A percentile compares a stretch with the other conserved stretches of the same genome.
phyloP scores from a whole-genome alignment of 495 filamentous ascomycete species.

The Cetradonia linearis region DNA sequence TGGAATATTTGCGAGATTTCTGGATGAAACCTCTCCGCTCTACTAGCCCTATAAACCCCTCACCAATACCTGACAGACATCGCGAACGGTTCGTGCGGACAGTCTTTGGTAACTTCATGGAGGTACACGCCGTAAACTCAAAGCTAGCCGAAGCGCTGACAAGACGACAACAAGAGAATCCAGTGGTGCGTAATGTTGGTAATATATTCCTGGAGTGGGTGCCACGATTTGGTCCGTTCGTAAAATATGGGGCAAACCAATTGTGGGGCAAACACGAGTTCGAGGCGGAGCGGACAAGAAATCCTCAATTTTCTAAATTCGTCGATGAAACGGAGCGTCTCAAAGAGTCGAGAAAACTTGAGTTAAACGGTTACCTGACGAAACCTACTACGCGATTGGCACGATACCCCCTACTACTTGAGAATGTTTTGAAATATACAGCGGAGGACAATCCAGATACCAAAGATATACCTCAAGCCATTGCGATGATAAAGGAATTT shows the following conservation, averaged over 20 bases:
- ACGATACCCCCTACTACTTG: constrained; percentile 88
- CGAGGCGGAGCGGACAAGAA: constrained; percentile 85
- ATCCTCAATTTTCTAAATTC: constrained; percentile 77
- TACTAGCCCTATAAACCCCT: constrained; percentile 51
- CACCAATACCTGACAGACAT: constrained; percentile 79
- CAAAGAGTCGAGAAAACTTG: constrained; percentile 92
- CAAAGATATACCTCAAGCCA: constrained; percentile 80
- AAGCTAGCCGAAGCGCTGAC: constrained; percentile 79
- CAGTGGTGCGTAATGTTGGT: constrained; percentile 79
- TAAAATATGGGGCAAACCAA: constrained; percentile 92
- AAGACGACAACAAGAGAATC: constrained; percentile 76
- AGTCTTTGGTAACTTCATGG: constrained; percentile 92
- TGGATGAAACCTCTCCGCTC: constrained; percentile 90
- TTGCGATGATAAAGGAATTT: constrained; percentile 75
- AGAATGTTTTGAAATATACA: constrained; percentile 81
- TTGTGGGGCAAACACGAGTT: constrained; percentile 96
- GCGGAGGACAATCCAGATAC: constrained; percentile 79
- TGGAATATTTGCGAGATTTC: constrained; percentile 96
- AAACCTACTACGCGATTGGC: constrained; percentile 96
- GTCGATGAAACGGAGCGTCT: constrained; percentile 95
- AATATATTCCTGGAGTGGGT: constrained; percentile 93
- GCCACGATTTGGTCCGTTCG: constrained; percentile 88
- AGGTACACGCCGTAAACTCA: constrained; percentile 85
- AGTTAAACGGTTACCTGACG: constrained; percentile 95
- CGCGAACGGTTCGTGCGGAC: constrained; percentile 85